Evolutionary conservation across 495 filamentous ascomycete species (phyloP).

Genomic region (Penicillium waksmanii): DNA sequence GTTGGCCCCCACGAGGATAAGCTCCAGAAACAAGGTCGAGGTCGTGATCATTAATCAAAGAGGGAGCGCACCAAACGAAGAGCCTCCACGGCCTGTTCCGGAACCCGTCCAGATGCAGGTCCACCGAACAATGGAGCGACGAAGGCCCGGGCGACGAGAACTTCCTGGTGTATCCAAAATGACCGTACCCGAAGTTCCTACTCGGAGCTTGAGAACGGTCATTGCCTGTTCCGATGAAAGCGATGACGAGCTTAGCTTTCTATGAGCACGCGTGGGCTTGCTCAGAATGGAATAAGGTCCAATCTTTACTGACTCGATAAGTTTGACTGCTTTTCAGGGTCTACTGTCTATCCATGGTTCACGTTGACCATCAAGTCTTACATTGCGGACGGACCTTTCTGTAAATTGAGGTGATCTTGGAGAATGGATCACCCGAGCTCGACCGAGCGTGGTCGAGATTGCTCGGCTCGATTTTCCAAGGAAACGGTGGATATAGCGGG

Average conservation of each 20-base stretch:
- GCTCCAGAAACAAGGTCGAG: constrained; percentile 30
- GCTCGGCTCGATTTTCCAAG: constrained; percentile 5
- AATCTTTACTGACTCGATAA: not conserved
- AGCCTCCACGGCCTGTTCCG: not conserved
- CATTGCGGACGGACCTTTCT: constrained; percentile 10
- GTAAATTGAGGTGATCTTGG: constrained; percentile 6
- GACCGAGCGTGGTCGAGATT: constrained; percentile 5
- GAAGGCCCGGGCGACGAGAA: constrained; percentile 23
- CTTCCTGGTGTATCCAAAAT: constrained; percentile 1
- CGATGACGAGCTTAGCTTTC: constrained; percentile 51
- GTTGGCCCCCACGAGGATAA: not conserved
- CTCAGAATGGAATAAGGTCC: not conserved
- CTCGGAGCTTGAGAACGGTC: constrained; percentile 10
- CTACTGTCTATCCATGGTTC: not conserved
- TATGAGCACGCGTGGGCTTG: constrained; percentile 25
- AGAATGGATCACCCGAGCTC: not conserved
- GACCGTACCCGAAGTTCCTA: not conserved
- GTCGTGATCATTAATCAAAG: constrained; percentile 44
- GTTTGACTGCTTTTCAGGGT: not conserved
- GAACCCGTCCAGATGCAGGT: constrained; percentile 21
- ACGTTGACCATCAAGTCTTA: not conserved
- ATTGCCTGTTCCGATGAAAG: constrained; percentile 42
- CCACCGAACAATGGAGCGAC: constrained; percentile 26
- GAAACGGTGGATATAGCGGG: constrained; percentile 6
- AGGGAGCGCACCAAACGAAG: constrained; percentile 3